Evolutionary conservation across 2,329 filamentous ascomycete species (phyloP).

Genomic region (Cladorrhinum sp.): DNA sequence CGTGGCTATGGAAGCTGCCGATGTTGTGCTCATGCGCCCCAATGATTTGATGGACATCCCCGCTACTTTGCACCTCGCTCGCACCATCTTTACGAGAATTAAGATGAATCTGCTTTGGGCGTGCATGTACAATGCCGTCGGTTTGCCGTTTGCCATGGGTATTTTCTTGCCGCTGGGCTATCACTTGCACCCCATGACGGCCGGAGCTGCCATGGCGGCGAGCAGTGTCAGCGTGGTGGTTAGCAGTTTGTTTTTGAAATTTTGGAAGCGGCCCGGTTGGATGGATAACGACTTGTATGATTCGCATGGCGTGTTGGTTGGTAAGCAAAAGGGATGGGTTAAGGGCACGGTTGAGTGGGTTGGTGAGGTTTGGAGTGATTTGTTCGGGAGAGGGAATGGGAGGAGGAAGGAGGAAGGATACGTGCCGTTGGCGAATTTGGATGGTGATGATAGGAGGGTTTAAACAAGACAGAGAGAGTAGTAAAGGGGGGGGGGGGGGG

Average conservation of each 20-base stretch:
- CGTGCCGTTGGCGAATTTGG: slow-evolving; percentile 55
- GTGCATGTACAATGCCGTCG: slow-evolving; percentile 87
- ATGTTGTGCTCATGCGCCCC: slow-evolving; percentile 91
- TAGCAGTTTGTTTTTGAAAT: slow-evolving; percentile 77
- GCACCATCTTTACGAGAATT: slow-evolving; percentile 85
- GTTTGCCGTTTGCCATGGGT: slow-evolving; percentile 95
- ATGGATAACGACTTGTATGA: slow-evolving; percentile 64
- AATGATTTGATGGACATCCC: slow-evolving; percentile 93
- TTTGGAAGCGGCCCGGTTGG: slow-evolving; percentile 82
- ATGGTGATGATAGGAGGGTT: slow-evolving; percentile 30
- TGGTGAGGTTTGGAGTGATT: slow-evolving; percentile 34
- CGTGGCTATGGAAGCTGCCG: slow-evolving; percentile 95
- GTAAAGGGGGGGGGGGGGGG: not conserved
- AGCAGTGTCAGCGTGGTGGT: slow-evolving; percentile 88
- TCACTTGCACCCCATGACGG: slow-evolving; percentile 88
- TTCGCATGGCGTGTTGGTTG: slow-evolving; percentile 26
- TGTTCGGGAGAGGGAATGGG: slow-evolving; percentile 31
- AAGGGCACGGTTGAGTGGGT: not conserved
- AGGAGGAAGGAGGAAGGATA: slow-evolving; percentile 51
- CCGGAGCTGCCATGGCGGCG: slow-evolving; percentile 88
- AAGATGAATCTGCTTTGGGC: slow-evolving; percentile 92
- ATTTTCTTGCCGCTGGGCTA: slow-evolving; percentile 87
- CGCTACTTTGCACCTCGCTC: slow-evolving; percentile 75
- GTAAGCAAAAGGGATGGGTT: not conserved
- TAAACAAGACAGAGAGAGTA: no score